These are phyloP conservation scores for Benincasa hispida DNA, from an alignment of 306 rosid species.

Conservation along the genomic window DNA sequence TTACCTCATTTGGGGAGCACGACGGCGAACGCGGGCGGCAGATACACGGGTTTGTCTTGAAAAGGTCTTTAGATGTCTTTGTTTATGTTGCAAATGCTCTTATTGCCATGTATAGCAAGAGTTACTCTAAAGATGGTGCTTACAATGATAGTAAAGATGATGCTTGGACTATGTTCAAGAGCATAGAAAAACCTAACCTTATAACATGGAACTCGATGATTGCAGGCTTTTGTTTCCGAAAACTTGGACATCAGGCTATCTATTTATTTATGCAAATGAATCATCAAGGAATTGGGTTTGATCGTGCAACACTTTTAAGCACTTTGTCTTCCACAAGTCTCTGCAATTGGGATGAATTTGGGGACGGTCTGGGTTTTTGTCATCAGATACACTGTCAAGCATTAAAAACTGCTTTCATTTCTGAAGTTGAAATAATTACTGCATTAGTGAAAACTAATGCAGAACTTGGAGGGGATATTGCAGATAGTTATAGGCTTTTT, in stretches of 20 bases:
- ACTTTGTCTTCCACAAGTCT: conserved; percentile 40
- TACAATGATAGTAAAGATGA: conserved; percentile 25
- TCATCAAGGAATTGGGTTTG: conserved; percentile 42
- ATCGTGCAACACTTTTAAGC: conserved; percentile 54
- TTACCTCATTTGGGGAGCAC: conserved; percentile 29
- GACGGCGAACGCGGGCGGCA: conserved; percentile 42
- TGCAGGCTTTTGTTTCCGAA: conserved; percentile 54
- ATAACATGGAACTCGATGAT: conserved; percentile 85
- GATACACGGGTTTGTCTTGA: conserved; percentile 66
- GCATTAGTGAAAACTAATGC: conserved; percentile 58
- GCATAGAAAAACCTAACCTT: conserved; percentile 42
- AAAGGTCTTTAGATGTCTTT: conserved; percentile 51
- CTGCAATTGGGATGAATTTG: conserved; percentile 15
- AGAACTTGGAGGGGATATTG: conserved; percentile 41
- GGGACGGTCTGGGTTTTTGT: conserved; percentile 27
- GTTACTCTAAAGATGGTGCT: conserved; percentile 14
- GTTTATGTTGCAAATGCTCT: conserved; percentile 69
- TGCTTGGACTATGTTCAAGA: conserved; percentile 52
- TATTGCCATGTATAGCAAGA: conserved; percentile 65
- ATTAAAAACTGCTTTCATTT: conserved; percentile 41
- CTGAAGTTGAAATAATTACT: conserved; percentile 56
- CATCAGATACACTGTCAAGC: conserved; percentile 56
- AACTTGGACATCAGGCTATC: conserved; percentile 47
- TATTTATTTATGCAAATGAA: conserved; percentile 46
- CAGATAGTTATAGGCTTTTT: conserved; percentile 60